Base-by-base conservation (phyloP, 83 land plant genomes). In the Isoetes engelmannii region DNA sequence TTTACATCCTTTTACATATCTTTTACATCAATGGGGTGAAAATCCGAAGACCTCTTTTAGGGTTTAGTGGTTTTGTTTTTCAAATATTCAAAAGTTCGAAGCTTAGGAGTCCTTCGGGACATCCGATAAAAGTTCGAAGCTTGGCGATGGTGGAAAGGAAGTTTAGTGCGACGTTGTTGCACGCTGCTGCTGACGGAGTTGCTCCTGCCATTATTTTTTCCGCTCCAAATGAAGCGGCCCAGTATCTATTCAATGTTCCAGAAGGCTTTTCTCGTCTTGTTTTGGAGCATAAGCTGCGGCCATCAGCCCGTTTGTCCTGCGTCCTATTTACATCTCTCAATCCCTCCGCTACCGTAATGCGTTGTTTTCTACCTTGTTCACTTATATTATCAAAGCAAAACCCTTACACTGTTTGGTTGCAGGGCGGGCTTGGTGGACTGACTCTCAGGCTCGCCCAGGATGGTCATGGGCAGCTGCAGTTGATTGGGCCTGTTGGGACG, bases 371-470 rank as follows among this genome's bases (percentile, higher is more conserved):
- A 21, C 5, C 49, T 41, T 64, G 47, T 1, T 17, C 41, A 10
- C 15, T 51, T 3, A 51, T 51, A 51, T 10, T 1, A n/a, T 51
- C 15, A 51, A n/a, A n/a, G 5, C 46, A 17, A 15, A 18, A 19
- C 67, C n/a, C 44, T 19, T 62, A 17, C 8, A 7, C 47, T 72
- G 57, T 65, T 7, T 21, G 72, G 68, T 7, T 48, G 56, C 69
- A 76, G 79, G 79, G 79, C 45, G 79, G 79, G 13, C 51, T 71
- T 37, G 79, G 79, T 51, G 79, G 79, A 28, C 69, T 76, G 5
- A 37, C 72, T 19, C 59, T 76, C 15, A 76, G 77, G 69, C 70
- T 76, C 8, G 76, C 76, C 44, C 70, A 73, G 12, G 79, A 76
- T 76, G 79, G 79, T 37, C 79, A 76, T 48, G 79, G 76, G 20